phyloP scores from a whole-genome alignment of 2,329 filamentous ascomycete genomes.

The Botrytis byssoidea region DNA sequence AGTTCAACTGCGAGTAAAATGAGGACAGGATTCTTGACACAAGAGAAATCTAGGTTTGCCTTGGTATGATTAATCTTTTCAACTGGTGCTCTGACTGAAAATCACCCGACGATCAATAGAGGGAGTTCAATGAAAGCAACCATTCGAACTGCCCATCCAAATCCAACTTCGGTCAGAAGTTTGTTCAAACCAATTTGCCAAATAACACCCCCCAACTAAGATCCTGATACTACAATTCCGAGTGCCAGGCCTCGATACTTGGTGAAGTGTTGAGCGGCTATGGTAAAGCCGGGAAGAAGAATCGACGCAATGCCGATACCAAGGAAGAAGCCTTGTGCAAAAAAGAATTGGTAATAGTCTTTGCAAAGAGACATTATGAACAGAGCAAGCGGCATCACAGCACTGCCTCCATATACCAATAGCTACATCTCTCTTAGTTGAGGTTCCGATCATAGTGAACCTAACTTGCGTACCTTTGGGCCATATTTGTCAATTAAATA shows the following conservation, averaged over 20 bases:
- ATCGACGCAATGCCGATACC: conserved; percentile 32
- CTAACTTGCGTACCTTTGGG: conserved; percentile 26
- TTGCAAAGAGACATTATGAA: conserved; percentile 35
- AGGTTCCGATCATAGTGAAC: not conserved
- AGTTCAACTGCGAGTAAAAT: conserved; percentile 30
- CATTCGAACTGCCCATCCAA: conserved; percentile 34
- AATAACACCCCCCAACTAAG: conserved; percentile 40
- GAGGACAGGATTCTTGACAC: conserved; percentile 25
- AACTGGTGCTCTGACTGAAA: conserved; percentile 19
- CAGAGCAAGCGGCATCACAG: conserved; percentile 23
- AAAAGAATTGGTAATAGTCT: conserved; percentile 40
- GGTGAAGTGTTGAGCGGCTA: conserved; percentile 25
- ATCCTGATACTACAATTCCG: conserved; percentile 34
- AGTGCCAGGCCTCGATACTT: conserved; percentile 27
- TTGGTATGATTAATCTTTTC: conserved; percentile 10
- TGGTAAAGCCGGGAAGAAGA: conserved; percentile 31
- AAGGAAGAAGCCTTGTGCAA: conserved; percentile 34
- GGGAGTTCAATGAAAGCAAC: conserved; percentile 32
- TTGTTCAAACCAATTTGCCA: conserved; percentile 39
- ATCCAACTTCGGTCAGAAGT: conserved; percentile 37
- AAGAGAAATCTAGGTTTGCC: conserved; percentile 23
- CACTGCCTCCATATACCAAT: not conserved
- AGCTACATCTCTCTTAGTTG: not conserved
- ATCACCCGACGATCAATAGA: conserved; percentile 22
- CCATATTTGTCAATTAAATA: conserved; percentile 34